Percentiles rank a stretch among this genome's conserved stretches.
Evolutionary conservation across 2,329 filamentous ascomycete species (phyloP).

Genomic region (Claviceps pazoutovae): DNA sequence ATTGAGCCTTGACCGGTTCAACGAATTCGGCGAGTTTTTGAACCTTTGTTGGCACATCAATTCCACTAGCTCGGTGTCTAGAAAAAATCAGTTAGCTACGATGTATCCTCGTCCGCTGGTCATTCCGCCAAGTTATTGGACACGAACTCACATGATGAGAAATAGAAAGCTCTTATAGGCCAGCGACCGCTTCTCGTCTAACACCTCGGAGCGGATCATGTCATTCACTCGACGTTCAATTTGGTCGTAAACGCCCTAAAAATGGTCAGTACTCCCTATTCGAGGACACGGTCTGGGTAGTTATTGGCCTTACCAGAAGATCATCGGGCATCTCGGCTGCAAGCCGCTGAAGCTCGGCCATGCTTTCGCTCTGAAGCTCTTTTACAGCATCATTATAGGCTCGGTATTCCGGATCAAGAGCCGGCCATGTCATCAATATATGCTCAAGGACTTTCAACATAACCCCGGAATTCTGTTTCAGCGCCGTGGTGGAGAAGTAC

Average conservation of each 20-base stretch:
- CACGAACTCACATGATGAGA: slow-evolving; percentile 58
- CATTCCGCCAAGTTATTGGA: neutral
- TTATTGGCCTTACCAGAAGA: slow-evolving; percentile 45
- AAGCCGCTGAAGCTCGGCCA: slow-evolving; percentile 75
- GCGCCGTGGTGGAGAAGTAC: slow-evolving; percentile 67
- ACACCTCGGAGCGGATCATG: slow-evolving; percentile 55
- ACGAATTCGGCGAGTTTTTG: slow-evolving; percentile 64
- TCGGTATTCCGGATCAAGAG: slow-evolving; percentile 53
- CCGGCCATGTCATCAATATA: slow-evolving; percentile 72
- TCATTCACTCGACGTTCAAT: slow-evolving; percentile 73
- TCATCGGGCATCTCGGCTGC: slow-evolving; percentile 86
- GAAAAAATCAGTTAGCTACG: neutral
- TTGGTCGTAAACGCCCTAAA: slow-evolving; percentile 67
- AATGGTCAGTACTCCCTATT: neutral
- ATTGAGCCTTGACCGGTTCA: slow-evolving; percentile 65
- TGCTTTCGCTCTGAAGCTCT: slow-evolving; percentile 72
- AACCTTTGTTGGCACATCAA: slow-evolving; percentile 59
- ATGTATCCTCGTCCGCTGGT: neutral
- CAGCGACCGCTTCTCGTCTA: slow-evolving; percentile 72
- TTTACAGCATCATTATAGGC: slow-evolving; percentile 80
- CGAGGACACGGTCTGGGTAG: neutral
- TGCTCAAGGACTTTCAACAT: slow-evolving; percentile 85
- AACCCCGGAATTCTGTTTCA: slow-evolving; percentile 64
- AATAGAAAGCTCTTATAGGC: slow-evolving; percentile 85
- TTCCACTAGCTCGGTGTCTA: slow-evolving; percentile 65